A percentile compares a stretch with the other conserved stretches of the same genome.
These are phyloP conservation scores for Kazachstania sp. DNA, from an alignment of 1,139 yeast genomes.

Conservation along the genomic window DNA sequence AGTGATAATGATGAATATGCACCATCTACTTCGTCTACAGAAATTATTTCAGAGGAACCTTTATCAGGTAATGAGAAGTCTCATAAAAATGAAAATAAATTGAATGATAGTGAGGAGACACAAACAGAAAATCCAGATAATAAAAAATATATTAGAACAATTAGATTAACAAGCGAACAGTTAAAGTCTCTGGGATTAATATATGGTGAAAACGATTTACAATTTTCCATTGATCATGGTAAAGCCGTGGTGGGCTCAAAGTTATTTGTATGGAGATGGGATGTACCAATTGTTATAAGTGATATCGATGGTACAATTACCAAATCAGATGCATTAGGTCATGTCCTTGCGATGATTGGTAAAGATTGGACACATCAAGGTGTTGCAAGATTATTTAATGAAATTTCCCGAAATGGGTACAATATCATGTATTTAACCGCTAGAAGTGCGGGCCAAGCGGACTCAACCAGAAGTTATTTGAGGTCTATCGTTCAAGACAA, in stretches of 20 bases:
- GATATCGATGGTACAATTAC: slow-evolving; percentile 99
- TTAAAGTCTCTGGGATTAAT: slow-evolving; percentile 62
- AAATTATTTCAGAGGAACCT: neutral
- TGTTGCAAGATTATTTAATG: slow-evolving; percentile 83
- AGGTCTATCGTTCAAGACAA: slow-evolving; percentile 72
- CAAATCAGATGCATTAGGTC: slow-evolving; percentile 95
- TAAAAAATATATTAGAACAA: slow-evolving; percentile 62
- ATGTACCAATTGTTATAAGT: slow-evolving; percentile 86
- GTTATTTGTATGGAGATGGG: slow-evolving; percentile 75
- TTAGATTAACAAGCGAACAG: slow-evolving; percentile 87
- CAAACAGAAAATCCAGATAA: neutral
- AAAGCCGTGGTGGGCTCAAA: slow-evolving; percentile 67
- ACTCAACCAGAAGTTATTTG: slow-evolving; percentile 78
- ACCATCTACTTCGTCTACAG: slow-evolving; percentile 3
- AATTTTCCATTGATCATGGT: slow-evolving; percentile 75
- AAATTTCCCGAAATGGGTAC: slow-evolving; percentile 80
- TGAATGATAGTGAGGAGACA: neutral
- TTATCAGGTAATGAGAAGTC: neutral
- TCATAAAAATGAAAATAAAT: no score
- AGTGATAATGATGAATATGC: neutral
- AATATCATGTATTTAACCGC: slow-evolving; percentile 91
- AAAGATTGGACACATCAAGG: slow-evolving; percentile 98
- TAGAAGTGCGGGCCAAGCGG: slow-evolving; percentile 93
- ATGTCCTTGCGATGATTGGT: slow-evolving; percentile 86
- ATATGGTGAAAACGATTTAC: slow-evolving; percentile 70